These are phyloP conservation scores for Fraxinus excelsior DNA, from an alignment of 257 asterid species.

Conservation along the genomic window DNA sequence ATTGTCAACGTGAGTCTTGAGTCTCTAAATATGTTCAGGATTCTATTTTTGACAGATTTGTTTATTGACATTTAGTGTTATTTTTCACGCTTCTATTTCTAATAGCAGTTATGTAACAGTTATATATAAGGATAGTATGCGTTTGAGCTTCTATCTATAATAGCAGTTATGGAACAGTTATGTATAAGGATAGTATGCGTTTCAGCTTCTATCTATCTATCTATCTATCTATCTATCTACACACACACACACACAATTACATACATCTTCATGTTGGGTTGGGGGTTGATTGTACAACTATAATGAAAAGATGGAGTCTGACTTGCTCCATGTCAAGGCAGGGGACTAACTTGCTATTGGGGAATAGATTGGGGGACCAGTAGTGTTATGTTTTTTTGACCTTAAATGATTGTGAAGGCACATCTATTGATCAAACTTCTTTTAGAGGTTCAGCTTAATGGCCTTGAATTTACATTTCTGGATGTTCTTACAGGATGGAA, in stretches of 20 bases:
- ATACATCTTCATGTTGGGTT: not conserved
- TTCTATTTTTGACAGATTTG: conserved; percentile 3
- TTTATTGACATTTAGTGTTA: not conserved
- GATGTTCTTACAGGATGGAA: conserved; percentile 47
- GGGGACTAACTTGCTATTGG: not conserved
- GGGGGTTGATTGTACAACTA: not conserved
- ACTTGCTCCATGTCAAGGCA: not conserved
- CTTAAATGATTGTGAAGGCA: not conserved
- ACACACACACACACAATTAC: too few species aligned
- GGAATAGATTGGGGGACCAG: not conserved
- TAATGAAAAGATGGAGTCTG: not conserved
- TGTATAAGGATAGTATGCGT: too few species aligned
- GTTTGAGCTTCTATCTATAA: too few species aligned
- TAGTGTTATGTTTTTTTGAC: not conserved
- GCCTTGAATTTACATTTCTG: conserved; percentile 1
- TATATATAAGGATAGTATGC: too few species aligned
- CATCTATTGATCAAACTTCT: not conserved
- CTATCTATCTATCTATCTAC: not conserved
- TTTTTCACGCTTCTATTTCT: too few species aligned
- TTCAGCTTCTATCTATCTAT: not conserved
- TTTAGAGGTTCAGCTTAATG: not conserved
- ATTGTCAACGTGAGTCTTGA: conserved; percentile 58
- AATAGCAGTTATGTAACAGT: too few species aligned
- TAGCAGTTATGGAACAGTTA: too few species aligned
- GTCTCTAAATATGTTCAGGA: conserved; percentile 17